Base-by-base conservation (phyloP, 208 protist genomes). In the Trypanosoma conorhini region DNA sequence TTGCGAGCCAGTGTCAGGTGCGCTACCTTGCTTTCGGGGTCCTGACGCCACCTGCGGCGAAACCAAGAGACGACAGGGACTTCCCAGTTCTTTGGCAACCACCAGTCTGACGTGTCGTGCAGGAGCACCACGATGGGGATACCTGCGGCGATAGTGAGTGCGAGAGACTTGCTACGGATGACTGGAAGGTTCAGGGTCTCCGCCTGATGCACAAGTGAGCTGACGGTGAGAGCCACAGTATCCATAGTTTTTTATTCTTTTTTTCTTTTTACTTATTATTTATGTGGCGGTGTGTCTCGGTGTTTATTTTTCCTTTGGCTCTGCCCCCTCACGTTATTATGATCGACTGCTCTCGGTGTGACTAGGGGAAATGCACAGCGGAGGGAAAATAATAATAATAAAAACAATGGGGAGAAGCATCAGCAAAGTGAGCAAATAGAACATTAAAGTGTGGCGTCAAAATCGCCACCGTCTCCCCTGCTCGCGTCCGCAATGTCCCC, bases 11-110 rank as follows among this genome's bases (percentile, higher is more conserved):
- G 62, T 4, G 75, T 68, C 8, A 94, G 68, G 57, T 94, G 77
- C 4, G 58, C 63, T 21, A 42, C 3, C 75, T 96, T 93, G 50
- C 52, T 52, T n/a, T 91, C 77, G 3, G 81, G 75, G 51, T 93
- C 78, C 59, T 80, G 65, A 3, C 78, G 77, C 91, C 91, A 96
- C 50, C 75, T 67, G 13, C 88, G 88, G 59, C 70, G 19, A 68
- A 96, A 94, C 81, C 82, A 96, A 22, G 87, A 92, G 46, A 96
- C 33, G 55, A 94, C 76, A 9, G 87, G 87, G 24, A 93, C 59
- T 59, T 61, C 56, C 19, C 63, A 62, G 31, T 67, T 82, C n/a
- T 51, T 86, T 17, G 86, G 88, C 77, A 94, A 33, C 89, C 91
- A 96, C 72, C 86, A 75, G 26, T 87, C 70, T 3, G 91, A 57